Conservation (phyloP, 1,139 yeast genomes). For the Hyphopichia fennica region DNA sequence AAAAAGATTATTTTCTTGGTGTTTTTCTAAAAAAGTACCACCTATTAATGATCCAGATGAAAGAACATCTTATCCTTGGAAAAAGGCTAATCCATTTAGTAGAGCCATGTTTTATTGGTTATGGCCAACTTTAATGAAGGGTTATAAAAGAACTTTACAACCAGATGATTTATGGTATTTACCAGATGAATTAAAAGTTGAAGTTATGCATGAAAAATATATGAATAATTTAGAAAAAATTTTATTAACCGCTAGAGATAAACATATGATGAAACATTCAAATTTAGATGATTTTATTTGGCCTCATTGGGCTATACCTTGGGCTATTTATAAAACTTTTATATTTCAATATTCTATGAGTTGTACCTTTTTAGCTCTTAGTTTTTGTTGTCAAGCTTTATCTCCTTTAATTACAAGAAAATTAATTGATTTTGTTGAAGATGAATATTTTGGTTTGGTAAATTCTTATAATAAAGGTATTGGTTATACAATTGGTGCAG, state of each 20-base stretch:
- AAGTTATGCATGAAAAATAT: slow-evolving; percentile 35
- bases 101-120: slow-evolving; percentile 43
- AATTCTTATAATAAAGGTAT: slow-evolving; percentile 36
- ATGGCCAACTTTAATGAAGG: slow-evolving; percentile 39
- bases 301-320: slow-evolving; percentile 38
- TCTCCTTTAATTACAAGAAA: slow-evolving; percentile 43
- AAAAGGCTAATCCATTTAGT: slow-evolving; percentile 20
- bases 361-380: slow-evolving; percentile 33
- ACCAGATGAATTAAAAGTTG: slow-evolving; percentile 41
- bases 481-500: slow-evolving; percentile 44
- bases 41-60: slow-evolving; percentile 37
- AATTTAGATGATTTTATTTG: slow-evolving; percentile 30
- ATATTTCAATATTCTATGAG: slow-evolving; percentile 35
- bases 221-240: slow-evolving; percentile 23
- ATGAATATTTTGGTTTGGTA: slow-evolving; percentile 35
- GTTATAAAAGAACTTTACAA: slow-evolving; percentile 43
- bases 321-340: slow-evolving; percentile 40
- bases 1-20: slow-evolving; percentile 30
- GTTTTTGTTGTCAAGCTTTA: slow-evolving; percentile 40
- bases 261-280: slow-evolving; percentile 23
- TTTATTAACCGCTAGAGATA: slow-evolving; percentile 20
- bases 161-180: slow-evolving; percentile 42
- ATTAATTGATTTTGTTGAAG: slow-evolving; percentile 43
- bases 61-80: slow-evolving; percentile 40
- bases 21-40: slow-evolving; percentile 38